These are phyloP conservation scores for Eimeria acervulina DNA, from an alignment of 169 alveolate species.

Conservation along the genomic window DNA sequence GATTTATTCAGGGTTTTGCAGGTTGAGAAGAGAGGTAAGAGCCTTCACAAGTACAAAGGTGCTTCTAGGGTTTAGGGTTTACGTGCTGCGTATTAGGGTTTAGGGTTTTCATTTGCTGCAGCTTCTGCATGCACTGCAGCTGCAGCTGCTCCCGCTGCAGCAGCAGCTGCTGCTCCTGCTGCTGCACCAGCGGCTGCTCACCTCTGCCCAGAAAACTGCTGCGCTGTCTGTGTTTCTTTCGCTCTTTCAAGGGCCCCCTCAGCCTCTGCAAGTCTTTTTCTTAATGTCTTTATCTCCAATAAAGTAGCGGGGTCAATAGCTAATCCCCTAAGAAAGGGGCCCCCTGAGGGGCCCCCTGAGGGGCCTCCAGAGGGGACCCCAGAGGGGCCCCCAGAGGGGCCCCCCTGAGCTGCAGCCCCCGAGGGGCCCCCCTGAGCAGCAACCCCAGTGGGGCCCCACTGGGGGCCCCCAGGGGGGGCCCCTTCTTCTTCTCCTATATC, in stretches of 20 bases:
- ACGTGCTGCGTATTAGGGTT: too few species aligned
- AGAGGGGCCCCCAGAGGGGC: constrained; percentile 83
- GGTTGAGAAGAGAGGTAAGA: too few species aligned
- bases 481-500: constrained; percentile 30
- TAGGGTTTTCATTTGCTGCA: not conserved
- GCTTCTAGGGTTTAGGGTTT: not conserved
- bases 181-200: not conserved
- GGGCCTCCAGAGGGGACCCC: constrained; percentile 82
- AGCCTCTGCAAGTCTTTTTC: constrained; percentile 84
- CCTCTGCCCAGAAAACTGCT: constrained; percentile 86
- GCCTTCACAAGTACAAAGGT: too few species aligned
- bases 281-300: constrained; percentile 85
- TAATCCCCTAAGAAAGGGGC: constrained; percentile 68
- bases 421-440: constrained; percentile 39
- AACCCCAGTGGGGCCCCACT: constrained; percentile 19
- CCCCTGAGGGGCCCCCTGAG: constrained; percentile 29
- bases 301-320: constrained; percentile 86
- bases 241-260: constrained; percentile 84
- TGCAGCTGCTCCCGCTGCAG: too few species aligned
- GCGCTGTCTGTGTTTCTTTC: constrained; percentile 86
- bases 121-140: too few species aligned
- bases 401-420: constrained; percentile 79
- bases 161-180: too few species aligned
- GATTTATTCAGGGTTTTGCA: too few species aligned
- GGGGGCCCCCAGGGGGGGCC: constrained; percentile 84